A percentile compares a stretch with the other conserved stretches of the same genome.
These are phyloP conservation scores for Monilinia laxa DNA, from an alignment of 2,329 filamentous ascomycete species.

Conservation along the genomic window DNA sequence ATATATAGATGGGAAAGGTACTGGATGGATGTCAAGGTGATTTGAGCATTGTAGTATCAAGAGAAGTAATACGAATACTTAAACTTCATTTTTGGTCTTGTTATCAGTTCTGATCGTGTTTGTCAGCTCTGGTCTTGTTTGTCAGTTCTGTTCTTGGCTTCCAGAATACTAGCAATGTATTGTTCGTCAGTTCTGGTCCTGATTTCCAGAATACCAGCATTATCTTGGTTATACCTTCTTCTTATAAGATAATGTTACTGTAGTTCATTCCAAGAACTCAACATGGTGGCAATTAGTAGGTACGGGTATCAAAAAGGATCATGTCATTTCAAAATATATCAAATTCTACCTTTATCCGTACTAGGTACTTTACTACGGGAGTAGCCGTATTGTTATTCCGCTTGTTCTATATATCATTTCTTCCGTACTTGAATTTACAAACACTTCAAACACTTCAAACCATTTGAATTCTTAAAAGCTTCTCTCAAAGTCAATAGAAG, in stretches of 20 bases:
- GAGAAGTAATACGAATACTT: constrained; percentile 31
- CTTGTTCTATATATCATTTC: neutral
- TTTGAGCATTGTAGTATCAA: constrained; percentile 31
- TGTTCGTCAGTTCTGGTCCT: no score
- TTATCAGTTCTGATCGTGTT: no score
- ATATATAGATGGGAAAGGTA: constrained; percentile 38
- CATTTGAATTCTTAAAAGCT: neutral
- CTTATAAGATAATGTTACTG: neutral
- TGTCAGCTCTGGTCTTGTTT: no score
- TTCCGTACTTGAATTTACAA: neutral
- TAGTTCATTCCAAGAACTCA: neutral
- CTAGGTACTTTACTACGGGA: neutral
- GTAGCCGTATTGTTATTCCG: neutral
- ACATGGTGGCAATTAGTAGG: neutral
- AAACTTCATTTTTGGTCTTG: neutral
- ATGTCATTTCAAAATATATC: neutral
- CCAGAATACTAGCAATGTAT: neutral
- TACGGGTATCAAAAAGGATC: neutral
- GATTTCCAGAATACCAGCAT: neutral
- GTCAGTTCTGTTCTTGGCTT: no score
- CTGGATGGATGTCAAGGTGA: constrained; percentile 26
- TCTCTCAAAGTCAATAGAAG: neutral
- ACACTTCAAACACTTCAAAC: neutral
- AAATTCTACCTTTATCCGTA: neutral
- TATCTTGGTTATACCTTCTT: constrained; percentile 6